These are phyloP conservation scores for Synchytrium microbalum DNA, from an alignment of 371 early-diverging fungal species.

Conservation along the genomic window DNA sequence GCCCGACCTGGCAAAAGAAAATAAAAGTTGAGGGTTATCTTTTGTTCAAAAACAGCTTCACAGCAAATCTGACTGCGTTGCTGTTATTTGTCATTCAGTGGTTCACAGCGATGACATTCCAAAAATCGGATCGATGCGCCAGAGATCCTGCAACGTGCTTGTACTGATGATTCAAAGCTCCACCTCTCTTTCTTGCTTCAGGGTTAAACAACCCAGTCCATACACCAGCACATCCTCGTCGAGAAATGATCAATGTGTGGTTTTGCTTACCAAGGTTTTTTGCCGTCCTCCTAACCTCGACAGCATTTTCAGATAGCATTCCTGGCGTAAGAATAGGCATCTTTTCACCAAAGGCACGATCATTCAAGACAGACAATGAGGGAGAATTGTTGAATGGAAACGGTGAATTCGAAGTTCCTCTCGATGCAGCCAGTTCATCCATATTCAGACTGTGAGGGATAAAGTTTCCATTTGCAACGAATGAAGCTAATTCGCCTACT, in stretches of 20 bases:
- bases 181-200: background rate
- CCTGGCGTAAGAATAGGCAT: background rate
- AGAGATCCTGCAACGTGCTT: no score
- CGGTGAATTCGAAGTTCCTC: no score
- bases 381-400: no score
- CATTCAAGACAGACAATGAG: background rate
- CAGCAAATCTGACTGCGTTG: background rate
- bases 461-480: no score
- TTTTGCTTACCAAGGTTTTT: slow-evolving; percentile 16
- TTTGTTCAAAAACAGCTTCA: background rate
- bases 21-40: background rate
- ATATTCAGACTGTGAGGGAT: no score
- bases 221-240: no score
- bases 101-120: no score
- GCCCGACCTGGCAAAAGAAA: slow-evolving; percentile 15
- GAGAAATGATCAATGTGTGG: no score
- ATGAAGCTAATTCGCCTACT: no score
- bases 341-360: background rate
- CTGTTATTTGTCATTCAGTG: slow-evolving; percentile 1
- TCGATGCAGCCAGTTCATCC: no score
- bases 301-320: slow-evolving; percentile 18
- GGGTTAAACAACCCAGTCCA: background rate
- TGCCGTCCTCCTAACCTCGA: slow-evolving; percentile 20
- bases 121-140: no score
- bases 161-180: no score